Evolutionary conservation across 2,329 filamentous ascomycete genomes (phyloP).

Genomic region (Stachybotrys chartarum): DNA sequence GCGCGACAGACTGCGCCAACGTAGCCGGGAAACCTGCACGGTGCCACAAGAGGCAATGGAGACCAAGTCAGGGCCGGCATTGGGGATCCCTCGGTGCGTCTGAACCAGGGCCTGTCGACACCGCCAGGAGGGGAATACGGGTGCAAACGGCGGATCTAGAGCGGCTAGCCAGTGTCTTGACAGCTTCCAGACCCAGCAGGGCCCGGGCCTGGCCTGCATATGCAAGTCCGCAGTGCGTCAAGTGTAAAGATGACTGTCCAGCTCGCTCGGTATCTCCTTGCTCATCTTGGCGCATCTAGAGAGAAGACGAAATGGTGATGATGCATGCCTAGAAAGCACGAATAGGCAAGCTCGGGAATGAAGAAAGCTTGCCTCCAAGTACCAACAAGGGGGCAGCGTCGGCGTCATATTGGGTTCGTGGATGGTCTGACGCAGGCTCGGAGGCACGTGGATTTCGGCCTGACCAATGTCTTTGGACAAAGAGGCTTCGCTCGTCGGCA

Average conservation of each 20-base stretch:
- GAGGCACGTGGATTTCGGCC: not conserved
- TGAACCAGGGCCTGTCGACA: not conserved
- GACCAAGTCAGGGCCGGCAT: not conserved
- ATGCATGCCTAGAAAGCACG: not conserved
- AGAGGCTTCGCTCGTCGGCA: not conserved
- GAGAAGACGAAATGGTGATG: not conserved
- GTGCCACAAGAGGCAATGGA: slow-evolving; percentile 1
- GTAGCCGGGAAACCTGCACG: not conserved
- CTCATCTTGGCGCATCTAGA: slow-evolving; percentile 31
- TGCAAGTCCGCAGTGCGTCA: slow-evolving; percentile 41
- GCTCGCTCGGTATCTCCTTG: slow-evolving; percentile 43
- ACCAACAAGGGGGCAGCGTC: no score
- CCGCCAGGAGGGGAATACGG: not conserved
- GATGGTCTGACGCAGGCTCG: not conserved
- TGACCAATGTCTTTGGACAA: not conserved
- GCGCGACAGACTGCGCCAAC: not conserved
- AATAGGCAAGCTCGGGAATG: not conserved
- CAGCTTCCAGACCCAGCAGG: slow-evolving; percentile 47
- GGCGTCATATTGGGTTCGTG: not conserved
- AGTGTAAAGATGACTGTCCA: slow-evolving; percentile 55
- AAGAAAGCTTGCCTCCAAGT: no score
- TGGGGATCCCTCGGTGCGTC: not conserved
- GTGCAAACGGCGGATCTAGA: slow-evolving; percentile 39
- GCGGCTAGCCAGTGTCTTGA: slow-evolving; percentile 55
- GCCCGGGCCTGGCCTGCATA: slow-evolving; percentile 20